Evolutionary conservation across 129 eudicot genomes (phyloP).

Genomic region (Flaveria brownii): DNA sequence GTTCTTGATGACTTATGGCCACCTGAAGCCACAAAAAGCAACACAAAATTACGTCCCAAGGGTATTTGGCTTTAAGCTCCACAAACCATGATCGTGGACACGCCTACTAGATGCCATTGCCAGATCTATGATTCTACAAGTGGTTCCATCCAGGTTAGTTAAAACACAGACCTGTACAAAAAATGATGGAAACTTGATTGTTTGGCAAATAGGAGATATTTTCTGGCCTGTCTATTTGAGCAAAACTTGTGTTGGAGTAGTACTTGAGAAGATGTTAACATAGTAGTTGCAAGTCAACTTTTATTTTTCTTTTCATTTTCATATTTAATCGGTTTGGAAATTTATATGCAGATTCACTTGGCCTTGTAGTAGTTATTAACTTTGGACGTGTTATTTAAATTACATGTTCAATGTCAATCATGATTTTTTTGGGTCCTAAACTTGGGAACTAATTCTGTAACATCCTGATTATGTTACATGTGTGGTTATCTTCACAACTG

Average conservation of each 20-base stretch:
- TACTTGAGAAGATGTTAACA: constrained; percentile 29
- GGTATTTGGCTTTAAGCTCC: constrained; percentile 93
- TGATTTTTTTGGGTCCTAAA: constrained; percentile 13
- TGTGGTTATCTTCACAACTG: background rate
- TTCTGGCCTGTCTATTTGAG: constrained; percentile 33
- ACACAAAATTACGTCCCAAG: constrained; percentile 68
- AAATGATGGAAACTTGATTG: constrained; percentile 18
- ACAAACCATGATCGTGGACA: constrained; percentile 57
- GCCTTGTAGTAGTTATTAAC: constrained; percentile 17
- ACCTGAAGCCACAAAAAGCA: constrained; percentile 85
- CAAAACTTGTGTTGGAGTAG: constrained; percentile 25
- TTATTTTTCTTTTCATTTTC: background rate
- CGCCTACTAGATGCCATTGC: background rate
- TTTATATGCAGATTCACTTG: constrained; percentile 29
- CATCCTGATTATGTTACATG: constrained; percentile 16
- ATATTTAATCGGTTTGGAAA: constrained; percentile 6
- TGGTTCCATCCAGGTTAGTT: constrained; percentile 32
- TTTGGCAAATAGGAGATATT: constrained; percentile 14
- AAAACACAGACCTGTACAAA: constrained; percentile 12
- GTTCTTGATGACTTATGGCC: constrained; percentile 91
- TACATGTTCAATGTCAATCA: constrained; percentile 10
- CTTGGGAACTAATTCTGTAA: constrained; percentile 28
- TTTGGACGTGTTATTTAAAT: constrained; percentile 18
- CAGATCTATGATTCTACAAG: constrained; percentile 29
- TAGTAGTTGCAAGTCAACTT: constrained; percentile 30